A percentile compares a stretch with the other conserved stretches of the same genome.
phyloP scores from a whole-genome alignment of 306 rosid species.

The Ochetophila trinervis region DNA sequence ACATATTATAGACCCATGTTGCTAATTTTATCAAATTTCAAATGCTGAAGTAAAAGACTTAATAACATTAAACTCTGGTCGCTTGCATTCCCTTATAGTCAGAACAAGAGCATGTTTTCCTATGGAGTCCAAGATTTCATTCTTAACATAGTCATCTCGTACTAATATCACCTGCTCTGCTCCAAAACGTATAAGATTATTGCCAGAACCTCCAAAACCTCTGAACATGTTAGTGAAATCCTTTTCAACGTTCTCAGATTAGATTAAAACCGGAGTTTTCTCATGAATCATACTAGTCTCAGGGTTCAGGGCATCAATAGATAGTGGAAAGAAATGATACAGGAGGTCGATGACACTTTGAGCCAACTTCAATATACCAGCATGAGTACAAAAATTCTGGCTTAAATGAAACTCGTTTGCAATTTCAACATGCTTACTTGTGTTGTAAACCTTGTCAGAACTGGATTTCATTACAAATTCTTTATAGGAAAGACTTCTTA shows the following conservation, averaged over 20 bases:
- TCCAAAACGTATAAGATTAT: conserved; percentile 55
- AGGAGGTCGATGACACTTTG: conserved; percentile 57
- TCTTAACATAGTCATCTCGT: conserved; percentile 50
- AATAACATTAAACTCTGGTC: conserved; percentile 68
- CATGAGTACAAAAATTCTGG: conserved; percentile 46
- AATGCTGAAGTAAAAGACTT: background rate
- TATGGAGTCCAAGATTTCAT: conserved; percentile 31
- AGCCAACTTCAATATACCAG: conserved; percentile 35
- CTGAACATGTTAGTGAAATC: conserved; percentile 44
- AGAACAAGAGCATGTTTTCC: conserved; percentile 60
- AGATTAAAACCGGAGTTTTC: conserved; percentile 55
- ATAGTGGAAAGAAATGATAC: conserved; percentile 36
- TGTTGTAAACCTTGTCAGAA: background rate
- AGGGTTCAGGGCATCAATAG: conserved; percentile 28
- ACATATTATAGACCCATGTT: no score
- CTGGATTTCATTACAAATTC: conserved; percentile 24
- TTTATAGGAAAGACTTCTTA: conserved; percentile 33
- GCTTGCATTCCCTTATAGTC: conserved; percentile 61
- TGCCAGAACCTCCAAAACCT: conserved; percentile 27
- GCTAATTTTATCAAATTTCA: background rate
- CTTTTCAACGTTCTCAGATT: conserved; percentile 37
- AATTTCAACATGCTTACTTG: conserved; percentile 6
- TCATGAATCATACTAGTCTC: conserved; percentile 27
- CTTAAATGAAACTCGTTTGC: conserved; percentile 30
- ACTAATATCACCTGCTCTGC: conserved; percentile 71